Percentiles rank a stretch among this genome's conserved stretches.
phyloP scores from a whole-genome alignment of 2,329 filamentous ascomycete species.

The Neoscytalidium dimidiatum region DNA sequence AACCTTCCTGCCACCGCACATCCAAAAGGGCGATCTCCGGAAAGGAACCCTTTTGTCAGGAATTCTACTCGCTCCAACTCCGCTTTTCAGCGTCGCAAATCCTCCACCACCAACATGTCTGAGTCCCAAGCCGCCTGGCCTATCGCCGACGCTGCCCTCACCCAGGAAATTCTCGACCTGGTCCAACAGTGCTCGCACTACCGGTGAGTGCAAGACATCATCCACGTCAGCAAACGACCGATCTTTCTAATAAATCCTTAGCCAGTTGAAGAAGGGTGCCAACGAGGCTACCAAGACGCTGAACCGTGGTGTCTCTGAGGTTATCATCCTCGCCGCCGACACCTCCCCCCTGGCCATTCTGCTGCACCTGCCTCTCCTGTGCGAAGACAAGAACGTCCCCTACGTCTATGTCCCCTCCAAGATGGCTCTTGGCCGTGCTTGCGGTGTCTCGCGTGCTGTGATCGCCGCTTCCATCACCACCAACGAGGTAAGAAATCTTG shows the following conservation, averaged over 20 bases:
- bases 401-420: conserved; percentile 79
- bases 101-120: conserved; percentile 22
- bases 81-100: neutral
- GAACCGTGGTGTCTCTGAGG: conserved; percentile 86
- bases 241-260: conserved; percentile 22
- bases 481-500: conserved; percentile 36
- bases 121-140: conserved; percentile 32
- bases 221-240: neutral
- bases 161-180: conserved; percentile 48
- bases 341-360: conserved; percentile 80
- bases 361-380: conserved; percentile 75
- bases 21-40: conserved; percentile 45
- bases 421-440: conserved; percentile 84
- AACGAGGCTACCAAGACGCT: conserved; percentile 80
- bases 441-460: conserved; percentile 84
- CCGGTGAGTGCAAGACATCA: conserved; percentile 19
- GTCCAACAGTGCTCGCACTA: conserved; percentile 26
- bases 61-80: conserved; percentile 2
- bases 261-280: conserved; percentile 84
- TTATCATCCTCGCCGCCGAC: conserved; percentile 88
- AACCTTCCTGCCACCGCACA: conserved; percentile 1
- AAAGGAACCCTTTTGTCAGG: conserved; percentile 45
- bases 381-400: conserved; percentile 77
- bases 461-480: conserved; percentile 88
- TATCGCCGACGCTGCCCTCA: conserved; percentile 50